Evolutionary conservation across 2,329 filamentous ascomycete species (phyloP).

Genomic region (Torrubiella hemipterigena): DNA sequence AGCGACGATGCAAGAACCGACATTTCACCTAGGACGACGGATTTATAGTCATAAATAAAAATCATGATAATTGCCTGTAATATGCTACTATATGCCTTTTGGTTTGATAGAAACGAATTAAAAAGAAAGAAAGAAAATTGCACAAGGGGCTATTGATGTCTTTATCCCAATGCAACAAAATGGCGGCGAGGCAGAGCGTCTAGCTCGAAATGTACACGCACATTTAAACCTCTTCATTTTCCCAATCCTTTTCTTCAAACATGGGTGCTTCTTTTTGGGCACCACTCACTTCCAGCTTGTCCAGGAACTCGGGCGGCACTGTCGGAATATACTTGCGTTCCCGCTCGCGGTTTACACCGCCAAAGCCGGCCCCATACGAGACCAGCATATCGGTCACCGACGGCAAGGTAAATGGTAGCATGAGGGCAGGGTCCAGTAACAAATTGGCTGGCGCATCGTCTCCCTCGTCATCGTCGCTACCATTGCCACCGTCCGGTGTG

Average conservation of each 20-base stretch:
- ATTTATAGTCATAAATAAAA: too few species aligned
- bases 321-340: conserved; percentile 94
- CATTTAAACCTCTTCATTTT: conserved; percentile 47
- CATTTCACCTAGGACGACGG: too few species aligned
- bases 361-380: conserved; percentile 88
- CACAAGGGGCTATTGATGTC: too few species aligned
- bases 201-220: too few species aligned
- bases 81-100: too few species aligned
- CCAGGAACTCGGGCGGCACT: conserved; percentile 84
- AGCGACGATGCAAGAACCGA: too few species aligned
- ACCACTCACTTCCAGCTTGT: conserved; percentile 61
- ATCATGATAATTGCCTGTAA: too few species aligned
- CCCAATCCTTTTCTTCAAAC: conserved; percentile 54
- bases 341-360: conserved; percentile 79
- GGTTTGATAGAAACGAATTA: too few species aligned
- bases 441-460: conserved; percentile 63
- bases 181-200: too few species aligned
- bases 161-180: too few species aligned
- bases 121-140: too few species aligned
- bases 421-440: conserved; percentile 77
- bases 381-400: conserved; percentile 97
- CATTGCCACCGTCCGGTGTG: conserved; percentile 22
- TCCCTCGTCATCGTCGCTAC: conserved; percentile 40
- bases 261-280: conserved; percentile 37
- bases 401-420: conserved; percentile 89